These are phyloP conservation scores for Pouteria glomerata DNA, from an alignment of 148 eudicot genomes.

Conservation along the genomic window DNA sequence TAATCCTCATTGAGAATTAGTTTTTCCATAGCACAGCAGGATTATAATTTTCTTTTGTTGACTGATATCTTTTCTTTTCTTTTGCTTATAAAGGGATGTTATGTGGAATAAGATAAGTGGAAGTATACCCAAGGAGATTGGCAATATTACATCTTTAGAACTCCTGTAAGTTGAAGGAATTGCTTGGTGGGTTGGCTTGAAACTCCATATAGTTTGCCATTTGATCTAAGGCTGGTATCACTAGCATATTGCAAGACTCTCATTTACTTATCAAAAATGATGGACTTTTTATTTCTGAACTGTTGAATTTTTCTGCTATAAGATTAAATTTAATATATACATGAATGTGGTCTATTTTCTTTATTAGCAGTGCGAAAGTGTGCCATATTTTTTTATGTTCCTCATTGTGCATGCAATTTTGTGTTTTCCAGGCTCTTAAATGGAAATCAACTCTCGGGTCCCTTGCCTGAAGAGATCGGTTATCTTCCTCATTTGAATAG, in stretches of 20 bases:
- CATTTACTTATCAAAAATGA: no score
- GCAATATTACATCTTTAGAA: constrained; percentile 34
- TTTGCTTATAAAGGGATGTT: constrained; percentile 33
- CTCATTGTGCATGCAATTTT: constrained; percentile 2
- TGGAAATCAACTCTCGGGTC: constrained; percentile 75
- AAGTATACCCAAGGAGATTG: constrained; percentile 50
- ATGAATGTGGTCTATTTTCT: neutral
- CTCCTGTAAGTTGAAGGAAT: constrained; percentile 38
- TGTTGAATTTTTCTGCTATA: no score
- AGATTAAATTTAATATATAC: neutral
- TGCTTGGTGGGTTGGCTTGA: neutral
- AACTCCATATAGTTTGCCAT: neutral
- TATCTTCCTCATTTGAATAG: constrained; percentile 54
- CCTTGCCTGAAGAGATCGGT: constrained; percentile 79
- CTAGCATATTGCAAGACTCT: neutral
- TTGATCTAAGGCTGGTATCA: neutral
- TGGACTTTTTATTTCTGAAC: neutral
- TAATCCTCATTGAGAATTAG: neutral
- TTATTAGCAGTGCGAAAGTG: no score
- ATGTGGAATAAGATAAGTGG: constrained; percentile 63
- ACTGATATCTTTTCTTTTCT: neutral
- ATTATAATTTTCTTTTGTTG: neutral
- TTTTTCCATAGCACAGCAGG: neutral
- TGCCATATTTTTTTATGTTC: constrained; percentile 4
- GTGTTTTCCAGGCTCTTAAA: constrained; percentile 59